phyloP scores from a whole-genome alignment of 495 filamentous ascomycete species.

The Penicillium subrubescens region DNA sequence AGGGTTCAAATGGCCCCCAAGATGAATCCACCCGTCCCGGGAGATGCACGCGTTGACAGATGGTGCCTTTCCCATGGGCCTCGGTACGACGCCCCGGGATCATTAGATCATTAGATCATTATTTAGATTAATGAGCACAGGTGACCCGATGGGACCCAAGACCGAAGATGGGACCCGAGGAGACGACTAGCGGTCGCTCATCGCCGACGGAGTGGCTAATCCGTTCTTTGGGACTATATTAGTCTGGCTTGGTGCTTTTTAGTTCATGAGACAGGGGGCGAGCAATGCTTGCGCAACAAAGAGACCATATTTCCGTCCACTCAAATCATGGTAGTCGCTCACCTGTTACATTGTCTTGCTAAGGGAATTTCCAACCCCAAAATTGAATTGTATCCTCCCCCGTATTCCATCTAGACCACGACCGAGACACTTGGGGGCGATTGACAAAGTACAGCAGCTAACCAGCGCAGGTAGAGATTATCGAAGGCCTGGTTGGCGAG shows the following conservation, averaged over 20 bases:
- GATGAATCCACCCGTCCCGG: slow-evolving; percentile 17
- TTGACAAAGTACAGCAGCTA: slow-evolving; percentile 29
- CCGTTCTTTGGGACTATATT: not conserved
- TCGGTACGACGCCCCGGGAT: not conserved
- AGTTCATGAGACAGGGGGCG: not conserved
- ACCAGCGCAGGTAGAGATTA: slow-evolving; percentile 12
- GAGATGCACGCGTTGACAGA: slow-evolving; percentile 30
- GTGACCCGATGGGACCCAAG: slow-evolving; percentile 2
- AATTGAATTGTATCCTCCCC: not conserved
- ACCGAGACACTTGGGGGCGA: slow-evolving; percentile 1
- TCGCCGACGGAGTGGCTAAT: not conserved
- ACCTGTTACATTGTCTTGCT: not conserved
- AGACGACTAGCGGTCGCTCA: not conserved
- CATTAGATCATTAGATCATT: not conserved
- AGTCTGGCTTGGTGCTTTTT: not conserved
- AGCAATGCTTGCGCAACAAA: not conserved
- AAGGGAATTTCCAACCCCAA: not conserved
- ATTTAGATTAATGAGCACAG: not conserved
- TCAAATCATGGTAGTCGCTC: not conserved
- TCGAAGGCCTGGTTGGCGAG: slow-evolving; percentile 7
- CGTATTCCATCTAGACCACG: not conserved
- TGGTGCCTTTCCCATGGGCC: slow-evolving; percentile 23
- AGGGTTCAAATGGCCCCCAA: slow-evolving; percentile 1
- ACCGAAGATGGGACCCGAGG: not conserved
- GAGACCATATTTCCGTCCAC: not conserved